Evolutionary conservation across 1,284 basidiomycete genomes (phyloP), one percentile per base, ranked within the genome.

Genomic region (Polyporus tsugae): DNA sequence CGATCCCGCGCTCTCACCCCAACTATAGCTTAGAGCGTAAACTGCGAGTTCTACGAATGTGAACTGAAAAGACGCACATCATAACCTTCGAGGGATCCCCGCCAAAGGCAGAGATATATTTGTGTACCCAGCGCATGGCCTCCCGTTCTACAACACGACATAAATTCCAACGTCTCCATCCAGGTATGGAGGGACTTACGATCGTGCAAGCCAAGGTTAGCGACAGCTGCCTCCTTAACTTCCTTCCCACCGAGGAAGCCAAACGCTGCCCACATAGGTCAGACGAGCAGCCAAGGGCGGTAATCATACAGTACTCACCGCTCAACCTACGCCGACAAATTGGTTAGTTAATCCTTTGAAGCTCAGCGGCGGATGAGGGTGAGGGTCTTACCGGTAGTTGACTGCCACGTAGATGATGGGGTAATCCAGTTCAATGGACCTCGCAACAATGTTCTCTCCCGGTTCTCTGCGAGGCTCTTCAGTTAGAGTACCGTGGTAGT

Each of bases 101-200:
- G 13, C 83, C 81, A 70, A 84, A 83, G 0, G 70, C 72, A 11
- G 70, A 61, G 62, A 86, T 83, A 66, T 85, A 81, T 60, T 79
- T 68, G 57, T 83, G 80, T 1, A 85, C 74, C 90, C 91, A 93
- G 69, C 86, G 76, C n/a, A 93, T 76, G 0, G 89, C 89, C 44
- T 71, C 68, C 22, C 68, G 67, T 41, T 71, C 65, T 70, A 35
- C 11, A 63, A 39, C 22, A 29, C 2, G 1, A 4, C 0, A 9
- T 7, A 19, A 36, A 6, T 10, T 25, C 29, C 33, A 17, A 15
- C 5, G 13, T 42, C 13, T 6, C 39, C 9, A 17, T 1, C 0
- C 22, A 44, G 38, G 10, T 25, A 25, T 11, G 29, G 7, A 17
- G 41, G 55, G 2, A 78, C 84, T 71, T 70, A 87, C 86, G 86